These are phyloP conservation scores for Fusarium praegraminearum DNA, from an alignment of 2,329 filamentous ascomycete genomes.

Conservation along the genomic window DNA sequence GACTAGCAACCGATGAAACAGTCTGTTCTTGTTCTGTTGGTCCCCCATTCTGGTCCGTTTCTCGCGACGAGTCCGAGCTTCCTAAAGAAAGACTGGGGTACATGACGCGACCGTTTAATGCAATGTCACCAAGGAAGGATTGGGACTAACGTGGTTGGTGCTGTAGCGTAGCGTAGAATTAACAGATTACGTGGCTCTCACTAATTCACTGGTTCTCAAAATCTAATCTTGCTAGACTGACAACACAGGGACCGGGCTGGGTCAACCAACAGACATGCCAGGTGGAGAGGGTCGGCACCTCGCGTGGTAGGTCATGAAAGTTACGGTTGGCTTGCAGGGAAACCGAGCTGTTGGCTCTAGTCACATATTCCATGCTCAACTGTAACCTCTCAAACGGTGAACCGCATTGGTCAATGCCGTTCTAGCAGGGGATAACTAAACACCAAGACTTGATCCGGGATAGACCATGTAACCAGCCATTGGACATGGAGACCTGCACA, in stretches of 20 bases:
- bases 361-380: not conserved
- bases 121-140: not conserved
- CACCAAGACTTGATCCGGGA: not conserved
- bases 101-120: conserved; percentile 14
- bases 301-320: conserved; percentile 3
- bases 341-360: conserved; percentile 28
- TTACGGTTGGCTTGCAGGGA: conserved; percentile 1
- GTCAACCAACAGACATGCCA: conserved; percentile 1
- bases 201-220: not conserved
- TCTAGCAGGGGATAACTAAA: not conserved
- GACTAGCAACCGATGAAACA: not conserved
- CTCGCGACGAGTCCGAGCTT: not conserved
- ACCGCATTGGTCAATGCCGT: not conserved
- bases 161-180: no score
- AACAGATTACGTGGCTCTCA: conserved; percentile 5
- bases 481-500: not conserved
- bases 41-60: not conserved
- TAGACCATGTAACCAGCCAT: not conserved
- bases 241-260: conserved; percentile 2
- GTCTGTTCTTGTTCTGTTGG: not conserved
- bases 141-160: not conserved
- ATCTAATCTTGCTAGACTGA: not conserved
- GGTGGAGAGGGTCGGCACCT: not conserved
- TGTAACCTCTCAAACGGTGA: conserved; percentile 2
- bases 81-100: not conserved